Conservation (phyloP, 2,329 filamentous ascomycete species). For the Curvularia sp. region DNA sequence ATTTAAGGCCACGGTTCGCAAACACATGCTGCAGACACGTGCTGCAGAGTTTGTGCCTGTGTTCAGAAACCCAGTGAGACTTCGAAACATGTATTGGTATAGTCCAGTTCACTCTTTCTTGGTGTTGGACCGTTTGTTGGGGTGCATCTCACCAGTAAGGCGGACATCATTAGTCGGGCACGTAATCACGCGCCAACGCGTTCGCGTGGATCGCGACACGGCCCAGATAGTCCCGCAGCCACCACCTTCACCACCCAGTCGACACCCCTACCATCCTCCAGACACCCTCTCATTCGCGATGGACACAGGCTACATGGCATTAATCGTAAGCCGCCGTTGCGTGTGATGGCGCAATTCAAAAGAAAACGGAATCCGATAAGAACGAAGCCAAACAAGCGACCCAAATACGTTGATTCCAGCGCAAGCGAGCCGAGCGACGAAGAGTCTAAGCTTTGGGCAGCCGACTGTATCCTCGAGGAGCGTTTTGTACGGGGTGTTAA, state of each 20-base stretch:
- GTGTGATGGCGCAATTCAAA: slow-evolving; percentile 41
- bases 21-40: neutral
- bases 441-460: slow-evolving; percentile 16
- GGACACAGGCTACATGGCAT: slow-evolving; percentile 16
- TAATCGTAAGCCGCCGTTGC: slow-evolving; percentile 20
- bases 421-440: slow-evolving; percentile 6
- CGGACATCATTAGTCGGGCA: neutral
- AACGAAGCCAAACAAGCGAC: slow-evolving; percentile 27
- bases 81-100: neutral
- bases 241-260: slow-evolving; percentile 12
- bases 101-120: neutral
- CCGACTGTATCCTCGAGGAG: slow-evolving; percentile 28
- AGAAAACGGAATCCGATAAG: slow-evolving; percentile 27
- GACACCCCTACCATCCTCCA: neutral
- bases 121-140: neutral
- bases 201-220: slow-evolving; percentile 1
- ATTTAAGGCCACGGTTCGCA: neutral
- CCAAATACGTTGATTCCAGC: slow-evolving; percentile 22
- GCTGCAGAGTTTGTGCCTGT: neutral
- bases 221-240: slow-evolving; percentile 2
- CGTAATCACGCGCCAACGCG: slow-evolving; percentile 10
- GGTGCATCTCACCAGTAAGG: neutral
- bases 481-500: slow-evolving; percentile 29
- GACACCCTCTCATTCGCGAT: slow-evolving; percentile 26
- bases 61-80: neutral